phyloP scores from a whole-genome alignment of 768 basidiomycete species.

The Ramaria rubella region DNA sequence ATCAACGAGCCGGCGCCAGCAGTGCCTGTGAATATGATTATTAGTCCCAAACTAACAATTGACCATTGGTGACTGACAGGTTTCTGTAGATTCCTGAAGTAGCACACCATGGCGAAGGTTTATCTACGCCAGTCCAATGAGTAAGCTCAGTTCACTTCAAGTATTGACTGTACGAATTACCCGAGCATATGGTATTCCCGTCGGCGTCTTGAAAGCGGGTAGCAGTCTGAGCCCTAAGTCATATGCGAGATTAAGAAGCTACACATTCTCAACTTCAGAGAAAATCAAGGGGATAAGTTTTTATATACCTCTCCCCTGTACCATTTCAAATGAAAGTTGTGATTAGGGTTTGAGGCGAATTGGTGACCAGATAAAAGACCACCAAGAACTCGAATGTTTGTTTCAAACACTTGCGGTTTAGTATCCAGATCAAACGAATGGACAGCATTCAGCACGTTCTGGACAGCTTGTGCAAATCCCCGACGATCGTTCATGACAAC shows the following conservation, averaged over 20 bases:
- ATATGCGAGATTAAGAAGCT: constrained; percentile 66
- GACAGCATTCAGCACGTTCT: constrained; percentile 73
- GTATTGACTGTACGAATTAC: constrained; percentile 34
- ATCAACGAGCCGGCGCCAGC: constrained; percentile 92
- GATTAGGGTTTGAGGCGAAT: constrained; percentile 59
- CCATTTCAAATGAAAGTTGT: constrained; percentile 75
- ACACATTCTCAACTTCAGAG: neutral
- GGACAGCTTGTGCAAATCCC: constrained; percentile 82
- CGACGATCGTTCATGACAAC: constrained; percentile 76
- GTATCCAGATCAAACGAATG: constrained; percentile 84
- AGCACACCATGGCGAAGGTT: constrained; percentile 77
- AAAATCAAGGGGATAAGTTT: neutral
- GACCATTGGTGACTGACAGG: too few relatives aligned
- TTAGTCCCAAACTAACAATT: too few relatives aligned
- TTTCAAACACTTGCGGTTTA: constrained; percentile 97
- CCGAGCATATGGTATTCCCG: constrained; percentile 88
- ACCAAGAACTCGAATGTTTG: constrained; percentile 89
- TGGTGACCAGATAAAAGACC: constrained; percentile 83
- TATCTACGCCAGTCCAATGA: constrained; percentile 43
- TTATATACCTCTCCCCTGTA: constrained; percentile 59
- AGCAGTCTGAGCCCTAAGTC: constrained; percentile 83
- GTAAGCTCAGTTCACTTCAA: neutral
- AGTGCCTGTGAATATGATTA: constrained; percentile 47
- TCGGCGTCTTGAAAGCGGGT: constrained; percentile 88
- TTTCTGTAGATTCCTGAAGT: constrained; percentile 72